phyloP scores from a whole-genome alignment of 2,329 filamentous ascomycete species.

The Pseudomassariella vexata region DNA sequence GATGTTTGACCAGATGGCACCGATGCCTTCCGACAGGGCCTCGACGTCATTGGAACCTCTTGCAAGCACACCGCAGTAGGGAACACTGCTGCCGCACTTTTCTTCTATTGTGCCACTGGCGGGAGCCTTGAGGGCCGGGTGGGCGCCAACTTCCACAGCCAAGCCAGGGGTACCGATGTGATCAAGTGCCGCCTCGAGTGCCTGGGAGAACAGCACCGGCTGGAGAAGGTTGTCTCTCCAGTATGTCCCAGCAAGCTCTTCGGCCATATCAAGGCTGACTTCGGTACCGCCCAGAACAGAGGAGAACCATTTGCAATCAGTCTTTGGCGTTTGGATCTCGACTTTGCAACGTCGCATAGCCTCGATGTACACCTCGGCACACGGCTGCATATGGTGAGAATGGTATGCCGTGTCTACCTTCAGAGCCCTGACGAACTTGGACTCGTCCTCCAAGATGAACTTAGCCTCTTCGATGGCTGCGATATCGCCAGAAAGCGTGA shows the following conservation, averaged over 20 bases:
- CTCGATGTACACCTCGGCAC: slow-evolving; percentile 6
- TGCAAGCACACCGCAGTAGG: slow-evolving; percentile 7
- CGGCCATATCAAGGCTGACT: slow-evolving; percentile 1
- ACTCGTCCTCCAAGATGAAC: slow-evolving; percentile 6
- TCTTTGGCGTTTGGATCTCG: slow-evolving; percentile 2
- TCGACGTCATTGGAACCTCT: slow-evolving; percentile 6
- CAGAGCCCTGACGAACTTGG: not conserved
- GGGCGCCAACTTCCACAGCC: slow-evolving; percentile 9
- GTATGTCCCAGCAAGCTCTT: slow-evolving; percentile 6
- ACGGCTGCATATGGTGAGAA: no score
- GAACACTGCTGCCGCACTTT: not conserved
- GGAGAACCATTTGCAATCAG: slow-evolving; percentile 5
- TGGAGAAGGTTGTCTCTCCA: slow-evolving; percentile 9
- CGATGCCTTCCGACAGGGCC: slow-evolving; percentile 2
- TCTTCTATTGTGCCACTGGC: slow-evolving; percentile 6
- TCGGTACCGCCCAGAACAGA: slow-evolving; percentile 3
- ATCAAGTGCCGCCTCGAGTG: slow-evolving; percentile 4
- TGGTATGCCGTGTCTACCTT: no score
- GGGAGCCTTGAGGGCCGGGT: slow-evolving; percentile 11
- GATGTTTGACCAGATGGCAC: slow-evolving; percentile 7
- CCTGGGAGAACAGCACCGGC: slow-evolving; percentile 11
- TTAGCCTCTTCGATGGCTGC: slow-evolving; percentile 7
- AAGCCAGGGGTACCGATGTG: slow-evolving; percentile 5
- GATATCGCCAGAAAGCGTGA: slow-evolving; percentile 12
- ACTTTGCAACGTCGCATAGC: slow-evolving; percentile 4